Base-by-base conservation (phyloP, 2,329 filamentous ascomycete genomes). In the Grosmannia serpens region DNA sequence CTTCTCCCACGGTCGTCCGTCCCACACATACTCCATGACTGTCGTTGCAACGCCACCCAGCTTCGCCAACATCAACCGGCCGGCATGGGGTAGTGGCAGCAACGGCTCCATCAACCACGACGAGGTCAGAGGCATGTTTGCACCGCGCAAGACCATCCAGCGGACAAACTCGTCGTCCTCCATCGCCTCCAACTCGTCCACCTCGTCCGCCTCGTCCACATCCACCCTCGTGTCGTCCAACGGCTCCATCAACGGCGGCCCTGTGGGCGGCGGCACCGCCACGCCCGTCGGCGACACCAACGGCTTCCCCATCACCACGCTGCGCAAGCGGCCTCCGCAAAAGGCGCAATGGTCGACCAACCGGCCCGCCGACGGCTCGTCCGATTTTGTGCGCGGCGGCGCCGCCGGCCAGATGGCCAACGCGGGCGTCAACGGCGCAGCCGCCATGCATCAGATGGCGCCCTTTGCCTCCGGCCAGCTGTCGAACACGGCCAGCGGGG, bases 131-230 rank as follows among this genome's bases (percentile, higher is more conserved):
- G 86, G 87, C 72, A 91, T 95, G 82, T 89, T 95, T 71, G 86
- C 89, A 81, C 88, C 89, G 68, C 89, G 91, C 67, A 96, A 96
- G 76, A 85, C 81, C 69, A 80, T 90, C 62, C 89, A 92, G 71
- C 85, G 92, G 70, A 87, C 87, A 68, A 95, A 90, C 77, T 97
- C 92, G 41, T 94, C 90, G 60, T 95, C 91, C 4, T 96, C 91
- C 52, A 79, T 95, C 63, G 88, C 89, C 17, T 83, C 84, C 55
- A 82, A 76, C 47, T 75, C 78, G 1, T 85, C 83, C 35, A 74
- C 73, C 59, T 80, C 82, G 20, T 85, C 83, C 7, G 77, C 74
- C 13, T 83, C 86, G 2, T 63, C 63, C 33, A 88, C 86, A 58
- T 83, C 85, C 4, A 88, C 87, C 58, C 60, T 65, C 26, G 76